Conservation (phyloP, 2,329 filamentous ascomycete genomes). For the Penicillium concentricum region DNA sequence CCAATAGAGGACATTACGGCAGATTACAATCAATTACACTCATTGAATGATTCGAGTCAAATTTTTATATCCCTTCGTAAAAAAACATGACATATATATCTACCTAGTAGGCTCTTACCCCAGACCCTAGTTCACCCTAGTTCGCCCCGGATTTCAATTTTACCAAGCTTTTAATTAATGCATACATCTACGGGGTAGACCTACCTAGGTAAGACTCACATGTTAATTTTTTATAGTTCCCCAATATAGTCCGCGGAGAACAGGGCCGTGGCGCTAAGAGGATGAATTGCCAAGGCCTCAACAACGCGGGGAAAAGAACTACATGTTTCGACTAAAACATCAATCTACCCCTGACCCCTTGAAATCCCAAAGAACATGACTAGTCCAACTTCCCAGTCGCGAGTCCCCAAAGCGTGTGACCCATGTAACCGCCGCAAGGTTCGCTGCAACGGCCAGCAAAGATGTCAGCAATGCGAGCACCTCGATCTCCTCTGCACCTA, state of each 20-base stretch:
- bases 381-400: constrained; percentile 2
- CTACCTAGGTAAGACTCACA: neutral
- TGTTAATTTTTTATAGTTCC: neutral
- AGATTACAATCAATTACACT: neutral
- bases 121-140: neutral
- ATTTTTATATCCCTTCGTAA: neutral
- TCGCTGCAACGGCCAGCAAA: constrained; percentile 47
- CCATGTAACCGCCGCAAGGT: constrained; percentile 49
- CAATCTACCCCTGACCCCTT: neutral
- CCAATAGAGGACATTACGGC: neutral
- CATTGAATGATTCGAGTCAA: neutral
- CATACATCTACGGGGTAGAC: neutral
- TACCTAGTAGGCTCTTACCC: neutral
- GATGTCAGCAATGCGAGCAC: constrained; percentile 46
- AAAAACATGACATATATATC: no score
- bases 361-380: neutral
- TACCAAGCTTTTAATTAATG: neutral
- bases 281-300: constrained; percentile 1
- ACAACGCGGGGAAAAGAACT: constrained; percentile 5
- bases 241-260: neutral
- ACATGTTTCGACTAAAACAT: neutral
- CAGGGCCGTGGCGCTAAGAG: neutral
- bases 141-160: neutral
- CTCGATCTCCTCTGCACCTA: constrained; percentile 50
- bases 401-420: constrained; percentile 42